Base-by-base conservation (phyloP, 495 filamentous ascomycete genomes). In the Penicillium dipodomyicola region DNA sequence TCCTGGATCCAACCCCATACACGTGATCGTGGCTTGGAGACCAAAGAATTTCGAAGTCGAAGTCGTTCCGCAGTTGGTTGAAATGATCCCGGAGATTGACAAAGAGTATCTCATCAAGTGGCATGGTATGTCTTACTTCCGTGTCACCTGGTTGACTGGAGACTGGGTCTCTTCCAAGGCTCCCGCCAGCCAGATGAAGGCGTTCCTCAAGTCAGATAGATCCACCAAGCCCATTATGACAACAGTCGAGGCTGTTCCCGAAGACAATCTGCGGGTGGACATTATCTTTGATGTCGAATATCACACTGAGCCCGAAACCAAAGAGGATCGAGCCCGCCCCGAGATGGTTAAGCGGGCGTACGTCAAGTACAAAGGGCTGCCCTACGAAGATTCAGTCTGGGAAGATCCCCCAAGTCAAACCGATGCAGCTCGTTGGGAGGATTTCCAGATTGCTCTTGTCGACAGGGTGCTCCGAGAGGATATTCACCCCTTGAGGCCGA, bases 81-180 rank as follows among this genome's bases (percentile, higher is more conserved):
- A 90, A 32, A 77, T 81, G 23, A 68, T 80, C 17, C 78, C 83
- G 17, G 87, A 91, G 65, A 84, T 89, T 39, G 76, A 89, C 5
- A 87, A 92, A 42, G 91, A 96, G 62, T 97, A 97, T 61, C 80
- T 99, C 1, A 75, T 97, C 62, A 97, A 94, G 69, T 97, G 91
- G 87, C 82, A 87, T 35, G 65, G 76, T 0, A 80, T 83, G 49
- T 96, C 92, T 0, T 93, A 96, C 58, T 87, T 84, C 60, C 87
- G 87, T 51, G 87, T 85, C 22, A 75, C 70, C 3, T 99, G 95
- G 95, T 84, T 90, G 80, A 85, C 89, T 17, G 95, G 94, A 8
- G 80, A 85, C 23, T 99, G 95, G 95, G 80, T 92, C 14, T 91
- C 82, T 80, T 92, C 92, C n/a, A 73, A 86, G n/a, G 80, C 81